Base-by-base conservation (phyloP, 257 asterid species). In the Solanum appendiculatum region DNA sequence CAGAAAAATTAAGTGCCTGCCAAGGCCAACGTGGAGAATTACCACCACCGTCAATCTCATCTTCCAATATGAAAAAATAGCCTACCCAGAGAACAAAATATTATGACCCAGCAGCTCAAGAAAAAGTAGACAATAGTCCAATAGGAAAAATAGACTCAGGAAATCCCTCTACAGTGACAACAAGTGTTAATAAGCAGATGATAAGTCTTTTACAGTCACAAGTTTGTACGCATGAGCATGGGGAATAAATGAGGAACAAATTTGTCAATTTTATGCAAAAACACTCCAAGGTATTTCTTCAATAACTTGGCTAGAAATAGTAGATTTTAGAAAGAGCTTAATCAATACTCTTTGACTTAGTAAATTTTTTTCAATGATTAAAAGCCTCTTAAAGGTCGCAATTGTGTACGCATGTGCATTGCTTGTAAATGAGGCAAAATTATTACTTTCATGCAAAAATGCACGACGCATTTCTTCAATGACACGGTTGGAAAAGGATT, bases 41-140 rank as follows among this genome's bases (percentile, higher is more conserved):
- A 58, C 83, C 82, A 73, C 82, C 85, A 87, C 64, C 88, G 72
- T n/a, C 81, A 14, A 86, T 69, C 74, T 58, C 83, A 48, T 81
- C 44, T 48, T 51, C 37, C 85, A 18, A 27, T 11, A 46, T 11
- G 85, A 31, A 42, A 81, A 33, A 29, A 29, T 48, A 81, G 37
- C 85, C 85, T 81, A 31, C 68, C 68, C 68, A 81, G 16, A 48
- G 68, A 46, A 31, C 21, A 48, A 48, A 29, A 29, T 81, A 81
- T 48, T 18, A 48, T 48, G 85, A 81, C 27, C 31, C 40, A 48
- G 36, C 68, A 81, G 31, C 44, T 31, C 85, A 80, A 48, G 44
- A 81, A 48, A 29, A 81, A 48, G 68, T 27, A 29, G 5, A 20
- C n/a, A 33, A 29, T 29, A 29, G 44, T 46, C 85, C 42, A 48